Evolutionary conservation across 2,329 filamentous ascomycete species (phyloP).

Genomic region (Parascedosporium putredinis): DNA sequence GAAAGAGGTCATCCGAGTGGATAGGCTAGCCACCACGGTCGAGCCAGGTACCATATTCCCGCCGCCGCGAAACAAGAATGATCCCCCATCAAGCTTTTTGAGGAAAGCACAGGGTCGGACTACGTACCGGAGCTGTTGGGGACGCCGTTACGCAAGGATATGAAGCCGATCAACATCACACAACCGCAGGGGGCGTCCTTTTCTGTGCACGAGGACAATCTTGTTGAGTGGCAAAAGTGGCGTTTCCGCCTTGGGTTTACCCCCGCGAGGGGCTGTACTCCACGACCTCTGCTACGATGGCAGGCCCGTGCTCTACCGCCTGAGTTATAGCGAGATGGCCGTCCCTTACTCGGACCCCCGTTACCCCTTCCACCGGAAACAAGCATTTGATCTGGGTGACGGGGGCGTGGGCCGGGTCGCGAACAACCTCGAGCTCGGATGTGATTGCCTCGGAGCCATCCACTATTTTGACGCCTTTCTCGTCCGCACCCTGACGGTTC

Average conservation of each 20-base stretch:
- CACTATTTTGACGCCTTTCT: constrained; percentile 51
- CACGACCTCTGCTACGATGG: constrained; percentile 60
- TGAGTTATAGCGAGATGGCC: constrained; percentile 60
- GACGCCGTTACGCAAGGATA: constrained; percentile 33
- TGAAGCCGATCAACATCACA: constrained; percentile 62
- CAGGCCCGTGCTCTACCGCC: constrained; percentile 53
- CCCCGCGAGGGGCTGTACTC: constrained; percentile 57
- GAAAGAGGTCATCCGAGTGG: constrained; percentile 44
- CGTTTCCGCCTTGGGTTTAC: constrained; percentile 60
- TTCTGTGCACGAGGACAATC: constrained; percentile 35
- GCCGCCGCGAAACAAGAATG: not conserved
- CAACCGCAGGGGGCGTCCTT: constrained; percentile 63
- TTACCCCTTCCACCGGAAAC: constrained; percentile 56
- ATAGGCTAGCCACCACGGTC: constrained; percentile 39
- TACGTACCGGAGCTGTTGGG: constrained; percentile 42
- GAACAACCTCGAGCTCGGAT: constrained; percentile 59
- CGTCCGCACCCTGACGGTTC: constrained; percentile 39
- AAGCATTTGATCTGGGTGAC: constrained; percentile 64
- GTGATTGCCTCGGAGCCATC: constrained; percentile 60
- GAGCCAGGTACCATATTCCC: constrained; percentile 28
- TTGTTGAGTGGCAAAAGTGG: constrained; percentile 58
- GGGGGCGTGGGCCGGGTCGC: constrained; percentile 55
- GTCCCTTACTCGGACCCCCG: constrained; percentile 59
- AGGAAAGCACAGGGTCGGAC: constrained; percentile 28
- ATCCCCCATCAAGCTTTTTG: constrained; percentile 34